These are phyloP conservation scores for Pythium brachiatum DNA, from an alignment of 352 stramenopile genomes.

Conservation along the genomic window DNA sequence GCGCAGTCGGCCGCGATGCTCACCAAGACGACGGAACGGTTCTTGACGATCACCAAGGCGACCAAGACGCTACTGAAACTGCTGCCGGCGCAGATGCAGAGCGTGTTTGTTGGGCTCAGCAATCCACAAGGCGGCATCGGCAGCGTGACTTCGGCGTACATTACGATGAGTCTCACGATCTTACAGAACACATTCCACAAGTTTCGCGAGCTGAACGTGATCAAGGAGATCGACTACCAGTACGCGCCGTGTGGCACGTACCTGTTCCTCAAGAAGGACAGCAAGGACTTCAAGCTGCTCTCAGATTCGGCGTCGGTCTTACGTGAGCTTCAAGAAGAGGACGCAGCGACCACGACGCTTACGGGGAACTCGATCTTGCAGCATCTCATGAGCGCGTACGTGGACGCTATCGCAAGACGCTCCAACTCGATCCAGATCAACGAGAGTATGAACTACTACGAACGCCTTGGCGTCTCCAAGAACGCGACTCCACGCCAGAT, in stretches of 20 bases:
- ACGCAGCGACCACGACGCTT: slow-evolving; percentile 49
- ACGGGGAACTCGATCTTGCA: slow-evolving; percentile 78
- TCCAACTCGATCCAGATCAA: slow-evolving; percentile 82
- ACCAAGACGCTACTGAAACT: slow-evolving; percentile 72
- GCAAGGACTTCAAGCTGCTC: slow-evolving; percentile 47
- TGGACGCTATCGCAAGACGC: slow-evolving; percentile 61
- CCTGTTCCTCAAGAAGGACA: slow-evolving; percentile 68
- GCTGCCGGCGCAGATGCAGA: slow-evolving; percentile 71
- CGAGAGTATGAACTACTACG: slow-evolving; percentile 82
- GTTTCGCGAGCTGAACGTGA: slow-evolving; percentile 70
- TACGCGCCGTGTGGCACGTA: slow-evolving; percentile 79
- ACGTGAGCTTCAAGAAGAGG: slow-evolving; percentile 40
- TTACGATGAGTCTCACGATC: slow-evolving; percentile 77
- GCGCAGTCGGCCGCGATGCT: slow-evolving; percentile 73
- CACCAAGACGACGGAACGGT: slow-evolving; percentile 74
- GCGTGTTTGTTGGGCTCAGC: slow-evolving; percentile 41
- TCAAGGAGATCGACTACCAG: slow-evolving; percentile 74
- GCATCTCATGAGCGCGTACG: slow-evolving; percentile 84
- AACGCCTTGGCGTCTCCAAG: slow-evolving; percentile 62
- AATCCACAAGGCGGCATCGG: slow-evolving; percentile 15
- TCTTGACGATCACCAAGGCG: slow-evolving; percentile 79
- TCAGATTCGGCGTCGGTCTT: slow-evolving; percentile 42
- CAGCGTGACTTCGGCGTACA: slow-evolving; percentile 63
- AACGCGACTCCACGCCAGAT: slow-evolving; percentile 70
- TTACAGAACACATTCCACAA: slow-evolving; percentile 81